Base-by-base conservation (phyloP, 306 rosid genomes). In the Vachellia collinsii region DNA sequence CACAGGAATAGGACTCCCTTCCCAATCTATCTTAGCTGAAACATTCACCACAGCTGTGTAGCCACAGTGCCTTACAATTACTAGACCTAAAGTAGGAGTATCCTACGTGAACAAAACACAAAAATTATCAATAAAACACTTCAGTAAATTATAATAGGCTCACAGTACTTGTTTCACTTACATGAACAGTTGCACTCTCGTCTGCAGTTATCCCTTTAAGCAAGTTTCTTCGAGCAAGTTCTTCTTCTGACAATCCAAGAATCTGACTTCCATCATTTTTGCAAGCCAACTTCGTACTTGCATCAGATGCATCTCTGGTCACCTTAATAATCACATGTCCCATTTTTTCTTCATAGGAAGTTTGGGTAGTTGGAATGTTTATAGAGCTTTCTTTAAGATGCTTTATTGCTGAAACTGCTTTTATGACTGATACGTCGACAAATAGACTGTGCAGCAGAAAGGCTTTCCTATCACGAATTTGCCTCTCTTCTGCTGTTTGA, bases 161-260 rank as follows among this genome's bases (percentile, higher is more conserved):
- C 29, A 58, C 41, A 70, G 81, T 34, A 74, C 19, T 19, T 43
- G 38, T 43, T 65, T 79, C 79, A 88, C 93, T 86, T 85, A 95
- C 99, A 87, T 95, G 99, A 79, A 95, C 99, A 11, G 99, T 92
- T 76, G 97, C 98, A 85, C 99, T 95, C 81, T 95, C 99, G 85
- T 95, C 99, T 66, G 99, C 98, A 25, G 99, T 95, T 81, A 95
- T 89, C 83, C 99, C 99, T 90, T 95, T 95, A 34, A 95, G 93
- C 86, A 95, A 88, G 87, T 95, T 95, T 88, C 98, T 90, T 77
- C 44, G 92, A 63, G 97, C 90, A 72, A 93, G 88, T 82, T 93
- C 90, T 84, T 89, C 95, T 53, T 82, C 91, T 12, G 92, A 79
- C 77, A 91, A 73, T 76, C 83, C 97, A 72, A 95, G 92, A 89